Evolutionary conservation across 2,329 filamentous ascomycete genomes (phyloP).

Genomic region (Penicillium paneum): DNA sequence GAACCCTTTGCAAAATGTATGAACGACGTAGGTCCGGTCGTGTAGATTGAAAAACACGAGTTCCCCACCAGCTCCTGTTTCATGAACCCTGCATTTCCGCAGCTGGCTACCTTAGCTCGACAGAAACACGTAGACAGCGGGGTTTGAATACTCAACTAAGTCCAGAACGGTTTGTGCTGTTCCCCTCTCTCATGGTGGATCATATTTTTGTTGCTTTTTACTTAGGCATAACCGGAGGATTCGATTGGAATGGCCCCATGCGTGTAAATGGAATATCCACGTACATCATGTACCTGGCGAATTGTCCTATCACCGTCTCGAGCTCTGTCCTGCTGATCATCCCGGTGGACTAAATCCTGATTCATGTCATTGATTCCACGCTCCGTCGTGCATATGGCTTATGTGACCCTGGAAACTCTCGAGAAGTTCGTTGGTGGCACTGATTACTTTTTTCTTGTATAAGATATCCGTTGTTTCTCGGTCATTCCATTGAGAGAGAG

Average conservation of each 20-base stretch:
- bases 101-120: conserved; percentile 5
- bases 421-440: conserved; percentile 17
- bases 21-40: neutral
- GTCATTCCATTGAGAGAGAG: neutral
- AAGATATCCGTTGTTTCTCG: conserved; percentile 10
- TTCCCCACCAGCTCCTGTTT: conserved; percentile 19
- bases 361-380: neutral
- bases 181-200: conserved; percentile 13
- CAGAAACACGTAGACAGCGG: conserved; percentile 6
- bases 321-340: conserved; percentile 18
- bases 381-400: conserved; percentile 5
- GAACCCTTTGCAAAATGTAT: conserved; percentile 3
- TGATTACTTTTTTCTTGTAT: conserved; percentile 9
- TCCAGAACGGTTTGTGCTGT: conserved; percentile 13
- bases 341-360: neutral
- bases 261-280: conserved; percentile 3
- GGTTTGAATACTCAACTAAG: conserved; percentile 7
- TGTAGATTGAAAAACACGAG: neutral
- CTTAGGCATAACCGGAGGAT: conserved; percentile 6
- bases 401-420: conserved; percentile 19
- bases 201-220: conserved; percentile 1
- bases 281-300: neutral
- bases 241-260: conserved; percentile 1
- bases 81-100: conserved; percentile 20
- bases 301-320: conserved; percentile 2